Conservation (phyloP, 352 stramenopile genomes). For the Phytophthora megakarya region DNA sequence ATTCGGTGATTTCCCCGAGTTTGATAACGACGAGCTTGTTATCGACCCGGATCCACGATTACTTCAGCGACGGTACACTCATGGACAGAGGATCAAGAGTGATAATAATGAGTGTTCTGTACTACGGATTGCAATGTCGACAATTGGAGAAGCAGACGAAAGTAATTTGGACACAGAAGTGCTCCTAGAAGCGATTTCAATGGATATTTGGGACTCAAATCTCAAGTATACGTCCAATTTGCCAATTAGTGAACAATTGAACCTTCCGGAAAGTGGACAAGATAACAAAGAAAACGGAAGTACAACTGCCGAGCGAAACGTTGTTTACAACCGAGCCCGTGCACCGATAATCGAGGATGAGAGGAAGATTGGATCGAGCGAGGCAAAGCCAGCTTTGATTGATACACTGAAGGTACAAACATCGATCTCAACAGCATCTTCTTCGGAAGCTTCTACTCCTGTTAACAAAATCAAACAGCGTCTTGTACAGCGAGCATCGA, state of each 20-base stretch:
- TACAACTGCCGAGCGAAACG: background rate
- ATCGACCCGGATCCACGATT: constrained; percentile 63
- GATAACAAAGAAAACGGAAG: constrained; percentile 12
- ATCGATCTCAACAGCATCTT: constrained; percentile 15
- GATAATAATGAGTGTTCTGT: constrained; percentile 68
- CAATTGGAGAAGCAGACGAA: constrained; percentile 58
- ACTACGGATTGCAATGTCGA: constrained; percentile 82
- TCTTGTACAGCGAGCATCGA: constrained; percentile 40
- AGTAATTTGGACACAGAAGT: constrained; percentile 76
- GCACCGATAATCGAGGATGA: background rate
- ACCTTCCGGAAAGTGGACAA: constrained; percentile 46
- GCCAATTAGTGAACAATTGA: constrained; percentile 66
- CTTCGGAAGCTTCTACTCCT: constrained; percentile 22
- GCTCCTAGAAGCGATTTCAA: constrained; percentile 84
- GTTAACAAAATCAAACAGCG: constrained; percentile 32
- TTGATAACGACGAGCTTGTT: constrained; percentile 53
- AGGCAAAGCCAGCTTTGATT: constrained; percentile 21
- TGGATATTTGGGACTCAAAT: constrained; percentile 85
- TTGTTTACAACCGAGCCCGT: background rate
- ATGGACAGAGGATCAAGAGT: constrained; percentile 34
- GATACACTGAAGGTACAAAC: constrained; percentile 33
- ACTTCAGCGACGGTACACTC: constrained; percentile 40
- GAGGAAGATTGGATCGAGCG: background rate
- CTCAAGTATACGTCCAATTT: constrained; percentile 87
- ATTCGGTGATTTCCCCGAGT: constrained; percentile 65